Percentiles rank a stretch among this genome's conserved stretches.
Evolutionary conservation across 2,329 filamentous ascomycete genomes (phyloP).

Genomic region (Trichoderma gracile): DNA sequence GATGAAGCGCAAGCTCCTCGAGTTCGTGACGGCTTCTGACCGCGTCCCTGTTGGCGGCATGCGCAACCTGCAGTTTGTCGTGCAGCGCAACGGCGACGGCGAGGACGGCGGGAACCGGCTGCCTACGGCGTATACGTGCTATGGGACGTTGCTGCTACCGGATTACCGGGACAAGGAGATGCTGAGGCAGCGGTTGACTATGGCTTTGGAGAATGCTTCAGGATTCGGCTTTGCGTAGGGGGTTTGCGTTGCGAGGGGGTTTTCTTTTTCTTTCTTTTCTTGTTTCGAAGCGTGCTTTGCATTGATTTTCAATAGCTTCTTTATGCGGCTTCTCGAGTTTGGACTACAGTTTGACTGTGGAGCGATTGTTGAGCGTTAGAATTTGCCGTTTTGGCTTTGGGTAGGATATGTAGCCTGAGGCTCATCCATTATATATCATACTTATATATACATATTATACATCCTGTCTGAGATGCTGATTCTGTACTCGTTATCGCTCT

Average conservation of each 20-base stretch:
- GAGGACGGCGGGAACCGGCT: slow-evolving; percentile 57
- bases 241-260: not conserved
- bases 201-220: slow-evolving; percentile 84
- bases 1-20: slow-evolving; percentile 75
- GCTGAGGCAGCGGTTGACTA: slow-evolving; percentile 71
- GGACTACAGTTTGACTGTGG: not conserved
- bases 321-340: not conserved
- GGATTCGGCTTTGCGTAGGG: slow-evolving; percentile 80
- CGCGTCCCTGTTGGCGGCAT: slow-evolving; percentile 86
- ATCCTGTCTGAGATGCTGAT: not conserved
- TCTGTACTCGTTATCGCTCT: not conserved
- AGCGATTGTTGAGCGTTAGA: not conserved
- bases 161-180: slow-evolving; percentile 73
- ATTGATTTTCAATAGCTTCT: not conserved
- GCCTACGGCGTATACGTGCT: slow-evolving; percentile 91
- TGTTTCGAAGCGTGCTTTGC: not conserved
- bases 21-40: slow-evolving; percentile 94
- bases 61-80: slow-evolving; percentile 76
- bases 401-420: no score
- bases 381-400: not conserved
- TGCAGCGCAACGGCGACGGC: slow-evolving; percentile 74
- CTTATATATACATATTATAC: not conserved
- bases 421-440: not conserved
- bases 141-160: slow-evolving; percentile 82
- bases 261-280: not conserved